These are phyloP conservation scores for Calonectria naviculata DNA, from an alignment of 2,329 filamentous ascomycete genomes.

Conservation along the genomic window DNA sequence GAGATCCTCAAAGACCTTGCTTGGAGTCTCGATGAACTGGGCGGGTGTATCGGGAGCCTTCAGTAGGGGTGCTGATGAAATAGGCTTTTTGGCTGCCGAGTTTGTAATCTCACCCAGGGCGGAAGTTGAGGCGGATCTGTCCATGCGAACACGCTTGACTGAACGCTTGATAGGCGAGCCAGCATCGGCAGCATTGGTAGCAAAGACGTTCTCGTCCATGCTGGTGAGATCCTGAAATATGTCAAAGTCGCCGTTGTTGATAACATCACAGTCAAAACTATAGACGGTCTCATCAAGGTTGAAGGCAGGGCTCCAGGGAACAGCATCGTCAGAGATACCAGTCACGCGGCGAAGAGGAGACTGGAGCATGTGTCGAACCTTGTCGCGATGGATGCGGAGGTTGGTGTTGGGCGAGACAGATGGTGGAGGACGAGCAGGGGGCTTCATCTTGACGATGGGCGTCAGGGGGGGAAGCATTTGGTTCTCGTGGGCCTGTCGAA, in stretches of 20 bases:
- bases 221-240: slow-evolving; percentile 63
- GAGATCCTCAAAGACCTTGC: slow-evolving; percentile 66
- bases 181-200: slow-evolving; percentile 59
- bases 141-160: slow-evolving; percentile 68
- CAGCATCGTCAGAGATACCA: slow-evolving; percentile 55
- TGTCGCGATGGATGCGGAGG: slow-evolving; percentile 86
- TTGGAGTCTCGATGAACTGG: slow-evolving; percentile 64
- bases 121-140: slow-evolving; percentile 72
- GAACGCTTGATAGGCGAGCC: slow-evolving; percentile 77
- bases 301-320: slow-evolving; percentile 76
- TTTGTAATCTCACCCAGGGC: slow-evolving; percentile 71
- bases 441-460: slow-evolving; percentile 84
- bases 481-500: slow-evolving; percentile 65
- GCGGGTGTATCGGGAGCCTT: slow-evolving; percentile 56
- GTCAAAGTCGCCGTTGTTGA: slow-evolving; percentile 68
- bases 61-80: slow-evolving; percentile 62
- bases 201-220: slow-evolving; percentile 44
- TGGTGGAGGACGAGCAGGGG: slow-evolving; percentile 64
- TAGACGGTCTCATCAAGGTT: slow-evolving; percentile 69
- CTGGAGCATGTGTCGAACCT: slow-evolving; percentile 83
- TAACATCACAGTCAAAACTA: slow-evolving; percentile 59
- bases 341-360: slow-evolving; percentile 71
- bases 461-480: slow-evolving; percentile 83
- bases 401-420: slow-evolving; percentile 96
- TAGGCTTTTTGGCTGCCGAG: slow-evolving; percentile 60